A percentile compares a stretch with the other conserved stretches of the same genome.
These are phyloP conservation scores for Acanthamoeba triangularis DNA, from an alignment of 208 protist genomes.

Conservation along the genomic window DNA sequence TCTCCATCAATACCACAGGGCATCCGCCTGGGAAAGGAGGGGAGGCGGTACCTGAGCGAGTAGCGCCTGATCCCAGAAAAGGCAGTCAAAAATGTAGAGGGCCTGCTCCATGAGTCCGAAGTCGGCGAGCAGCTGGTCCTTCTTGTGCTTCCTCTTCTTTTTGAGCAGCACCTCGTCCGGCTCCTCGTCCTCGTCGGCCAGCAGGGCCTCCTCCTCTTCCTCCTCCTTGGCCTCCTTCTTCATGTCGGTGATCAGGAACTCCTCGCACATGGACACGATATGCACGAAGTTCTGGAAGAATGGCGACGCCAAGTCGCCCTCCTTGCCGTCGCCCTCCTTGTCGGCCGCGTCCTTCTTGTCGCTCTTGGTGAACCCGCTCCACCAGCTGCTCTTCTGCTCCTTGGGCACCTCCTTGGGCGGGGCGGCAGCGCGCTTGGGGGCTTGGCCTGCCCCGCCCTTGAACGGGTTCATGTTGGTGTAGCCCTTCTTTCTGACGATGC, in stretches of 20 bases:
- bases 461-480: conserved; percentile 61
- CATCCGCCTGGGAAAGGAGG: neutral
- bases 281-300: conserved; percentile 66
- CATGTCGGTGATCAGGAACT: conserved; percentile 65
- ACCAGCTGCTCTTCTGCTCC: conserved; percentile 36
- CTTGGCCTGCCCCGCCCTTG: conserved; percentile 27
- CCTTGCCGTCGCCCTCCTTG: neutral
- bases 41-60: neutral
- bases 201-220: conserved; percentile 45
- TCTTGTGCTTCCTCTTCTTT: conserved; percentile 55
- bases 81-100: conserved; percentile 58
- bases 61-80: conserved; percentile 15
- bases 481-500: conserved; percentile 1
- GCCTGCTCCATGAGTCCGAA: conserved; percentile 58
- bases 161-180: conserved; percentile 34
- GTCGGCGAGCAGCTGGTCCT: conserved; percentile 38
- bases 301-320: conserved; percentile 6
- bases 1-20: neutral
- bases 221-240: conserved; percentile 10
- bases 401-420: neutral
- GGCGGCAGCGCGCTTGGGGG: neutral
- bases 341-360: neutral
- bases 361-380: conserved; percentile 33
- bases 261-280: conserved; percentile 55
- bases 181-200: conserved; percentile 17